Base-by-base conservation (phyloP, 305 asterid genomes). In the Solanum aculeatissimum region DNA sequence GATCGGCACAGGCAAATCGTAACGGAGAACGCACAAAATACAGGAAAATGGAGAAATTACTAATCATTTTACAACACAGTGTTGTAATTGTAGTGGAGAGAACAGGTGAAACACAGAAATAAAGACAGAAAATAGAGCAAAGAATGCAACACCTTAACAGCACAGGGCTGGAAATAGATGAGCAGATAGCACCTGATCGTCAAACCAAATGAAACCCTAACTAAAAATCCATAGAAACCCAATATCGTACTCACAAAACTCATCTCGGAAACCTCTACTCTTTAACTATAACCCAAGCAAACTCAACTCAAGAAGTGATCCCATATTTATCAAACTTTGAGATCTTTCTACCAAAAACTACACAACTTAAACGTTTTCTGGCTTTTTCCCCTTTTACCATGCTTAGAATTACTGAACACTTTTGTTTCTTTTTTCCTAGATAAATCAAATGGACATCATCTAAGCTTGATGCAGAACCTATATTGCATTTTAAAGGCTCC, bases 151-250 rank as follows among this genome's bases (percentile, higher is more conserved):
- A 95, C 99, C 99, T 96, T 92, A 80, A 95, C 98, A 89, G 94
- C 97, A 87, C 69, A 23, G 65, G 98, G 98, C 85, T 93, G 97
- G 80, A 94, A 94, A 85, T 93, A 95, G 91, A 96, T 90, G 97
- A 96, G 95, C 82, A 95, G 70, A 88, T 83, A 93, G 84, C 95
- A 96, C 0, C 99, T 98, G 81, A 91, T 83, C 81, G 87, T 88
- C 63, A 94, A 80, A 4, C 99, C 99, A 79, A 92, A 32, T 49
- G 98, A 91, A 83, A 96, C 62, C 85, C 99, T 98, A 75, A 95
- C 93, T 88, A 98, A 98, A 85, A 95, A 95, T 90, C 99, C 99
- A 84, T 92, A 87, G 42, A 95, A 89, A 74, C 98, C 97, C 86
- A 92, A 66, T 66, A 96, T 85, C 0, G 93, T 90, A 80, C 98